These are phyloP conservation scores for Paramecium sonneborni DNA, from an alignment of 73 alveolate species.

Conservation along the genomic window DNA sequence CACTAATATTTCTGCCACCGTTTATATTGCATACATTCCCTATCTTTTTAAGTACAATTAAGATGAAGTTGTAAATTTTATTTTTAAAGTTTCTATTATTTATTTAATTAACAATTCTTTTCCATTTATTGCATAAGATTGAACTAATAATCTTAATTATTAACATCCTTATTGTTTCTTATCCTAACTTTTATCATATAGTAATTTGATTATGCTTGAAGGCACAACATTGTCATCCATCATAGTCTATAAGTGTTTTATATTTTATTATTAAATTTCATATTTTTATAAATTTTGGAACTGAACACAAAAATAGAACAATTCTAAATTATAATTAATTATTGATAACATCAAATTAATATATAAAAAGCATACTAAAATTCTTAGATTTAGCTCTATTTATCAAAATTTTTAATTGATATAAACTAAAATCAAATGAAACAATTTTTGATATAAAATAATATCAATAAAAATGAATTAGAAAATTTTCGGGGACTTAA, in stretches of 20 bases:
- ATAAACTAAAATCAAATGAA: background rate
- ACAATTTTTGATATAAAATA: background rate
- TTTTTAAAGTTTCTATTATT: slow-evolving; percentile 6
- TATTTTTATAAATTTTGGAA: too few species aligned
- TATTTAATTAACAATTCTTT: background rate
- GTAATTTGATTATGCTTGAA: background rate
- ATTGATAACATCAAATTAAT: too few species aligned
- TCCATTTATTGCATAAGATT: background rate
- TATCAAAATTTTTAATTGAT: background rate
- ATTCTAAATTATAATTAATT: too few species aligned
- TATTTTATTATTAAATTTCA: background rate
- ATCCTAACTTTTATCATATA: slow-evolving; percentile 7
- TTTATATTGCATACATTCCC: background rate
- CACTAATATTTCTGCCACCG: background rate
- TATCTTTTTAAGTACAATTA: background rate
- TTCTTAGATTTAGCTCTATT: background rate
- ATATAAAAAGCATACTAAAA: too few species aligned
- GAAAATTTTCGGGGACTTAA: background rate
- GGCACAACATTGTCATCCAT: slow-evolving; percentile 15
- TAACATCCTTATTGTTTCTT: slow-evolving; percentile 9
- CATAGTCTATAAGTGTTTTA: background rate
- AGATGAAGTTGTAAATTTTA: background rate
- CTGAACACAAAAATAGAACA: too few species aligned
- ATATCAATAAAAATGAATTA: background rate
- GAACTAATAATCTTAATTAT: background rate